These are phyloP conservation scores for Magnaporthiopsis incrustans DNA, from an alignment of 2,329 filamentous ascomycete species.

Conservation along the genomic window DNA sequence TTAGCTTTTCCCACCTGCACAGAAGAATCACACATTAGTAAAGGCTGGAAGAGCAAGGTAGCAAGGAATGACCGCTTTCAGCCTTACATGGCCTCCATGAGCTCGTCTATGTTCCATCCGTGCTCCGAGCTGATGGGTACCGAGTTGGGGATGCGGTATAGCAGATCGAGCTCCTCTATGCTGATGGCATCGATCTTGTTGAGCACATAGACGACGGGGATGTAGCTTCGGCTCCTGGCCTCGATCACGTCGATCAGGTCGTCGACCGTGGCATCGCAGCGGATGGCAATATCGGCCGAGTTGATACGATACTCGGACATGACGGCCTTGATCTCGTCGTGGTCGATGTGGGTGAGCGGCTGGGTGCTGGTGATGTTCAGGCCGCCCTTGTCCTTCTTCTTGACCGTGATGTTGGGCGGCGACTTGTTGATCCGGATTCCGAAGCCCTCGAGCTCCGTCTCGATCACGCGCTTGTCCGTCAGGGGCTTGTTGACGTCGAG, in stretches of 20 bases:
- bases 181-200: conserved; percentile 99
- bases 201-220: conserved; percentile 96
- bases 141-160: conserved; percentile 95
- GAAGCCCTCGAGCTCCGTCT: conserved; percentile 91
- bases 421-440: conserved; percentile 96
- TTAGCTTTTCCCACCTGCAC: conserved; percentile 80
- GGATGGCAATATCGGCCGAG: conserved; percentile 93
- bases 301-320: conserved; percentile 96
- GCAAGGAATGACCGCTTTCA: background rate
- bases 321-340: conserved; percentile 95
- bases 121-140: conserved; percentile 96
- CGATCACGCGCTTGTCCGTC: conserved; percentile 93
- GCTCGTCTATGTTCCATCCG: conserved; percentile 96
- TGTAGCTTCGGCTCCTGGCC: conserved; percentile 90
- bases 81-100: conserved; percentile 81
- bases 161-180: conserved; percentile 91
- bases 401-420: conserved; percentile 97
- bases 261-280: conserved; percentile 95
- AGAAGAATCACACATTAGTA: conserved; percentile 5
- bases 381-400: conserved; percentile 98
- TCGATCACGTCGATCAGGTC: conserved; percentile 95
- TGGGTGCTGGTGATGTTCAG: conserved; percentile 94
- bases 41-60: conserved; percentile 1
- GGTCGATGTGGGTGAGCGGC: conserved; percentile 82
- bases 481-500: conserved; percentile 97